Base-by-base conservation (phyloP, 306 rosid species). In the Chamaecrista fasciculata region DNA sequence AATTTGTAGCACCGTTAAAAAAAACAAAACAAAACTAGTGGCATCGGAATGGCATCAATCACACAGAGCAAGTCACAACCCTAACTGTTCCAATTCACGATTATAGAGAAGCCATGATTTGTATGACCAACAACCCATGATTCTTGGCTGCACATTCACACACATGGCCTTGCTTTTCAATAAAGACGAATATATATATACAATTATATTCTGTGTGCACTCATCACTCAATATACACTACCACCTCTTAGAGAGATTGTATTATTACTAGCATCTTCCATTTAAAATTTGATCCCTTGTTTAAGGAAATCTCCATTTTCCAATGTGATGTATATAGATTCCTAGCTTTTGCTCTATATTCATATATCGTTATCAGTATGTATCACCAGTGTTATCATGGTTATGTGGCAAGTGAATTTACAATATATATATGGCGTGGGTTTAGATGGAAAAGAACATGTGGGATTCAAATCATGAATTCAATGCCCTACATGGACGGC, bases 71-170 rank as follows among this genome's bases (percentile, higher is more conserved):
- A 81, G 75, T 64, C 78, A 73, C 66, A 70, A 56, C 34, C 52
- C 58, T 31, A 61, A 66, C 51, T 68, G 76, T 53, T 37, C 21
- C 36, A 46, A 26, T 15, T 73, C 72, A 79, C 81, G 80, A 79
- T 71, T 72, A 75, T 78, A 70, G 76, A 82, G 77, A 62, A 77
- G 72, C 65, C 76, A 51, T 63, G 55, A 77, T 69, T 53, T 62
- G 11, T 42, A 63, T 76, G 70, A 66, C 61, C 68, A 62, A 70
- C 47, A 55, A 15, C 72, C 77, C 80, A 76, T 67, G 86, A 83
- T 83, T 78, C 84, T 72, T 83, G 84, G 82, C 75, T 73, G 66
- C 82, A 78, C 79, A 75, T 20, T 34, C 70, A 80, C 83, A 80
- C 83, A 82, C 87, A 80, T 75, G 76, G 66, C 64, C 31, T 24